Percentiles rank a stretch among this genome's conserved stretches.
These are phyloP conservation scores for Hymenoscyphus infarciens DNA, from an alignment of 2,329 filamentous ascomycete genomes.

Conservation along the genomic window DNA sequence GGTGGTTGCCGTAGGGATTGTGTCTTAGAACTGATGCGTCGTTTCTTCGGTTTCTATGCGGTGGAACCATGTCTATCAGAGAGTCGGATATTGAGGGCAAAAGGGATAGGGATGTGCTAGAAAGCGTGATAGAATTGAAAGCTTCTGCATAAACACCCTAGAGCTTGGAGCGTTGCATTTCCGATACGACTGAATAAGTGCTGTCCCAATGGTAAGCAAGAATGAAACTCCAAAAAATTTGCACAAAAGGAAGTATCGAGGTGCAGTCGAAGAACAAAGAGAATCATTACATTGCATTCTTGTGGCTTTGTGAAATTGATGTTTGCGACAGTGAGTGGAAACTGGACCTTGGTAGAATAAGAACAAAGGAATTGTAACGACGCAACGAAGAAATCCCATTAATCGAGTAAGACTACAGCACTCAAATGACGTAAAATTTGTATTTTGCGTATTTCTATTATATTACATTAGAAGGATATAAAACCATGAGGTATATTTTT, in stretches of 20 bases:
- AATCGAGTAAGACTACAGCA: not conserved
- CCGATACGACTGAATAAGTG: too few relatives aligned
- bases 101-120: too few relatives aligned
- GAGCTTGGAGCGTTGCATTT: too few relatives aligned
- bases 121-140: too few relatives aligned
- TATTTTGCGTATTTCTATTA: not conserved
- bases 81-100: too few relatives aligned
- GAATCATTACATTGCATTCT: not conserved
- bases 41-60: too few relatives aligned
- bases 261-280: not conserved
- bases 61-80: too few relatives aligned
- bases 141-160: too few relatives aligned
- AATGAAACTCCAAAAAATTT: not conserved
- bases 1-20: too few relatives aligned
- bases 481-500: not conserved
- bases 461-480: constrained; percentile 4
- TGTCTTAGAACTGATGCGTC: too few relatives aligned
- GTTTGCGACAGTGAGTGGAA: not conserved
- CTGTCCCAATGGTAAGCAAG: too few relatives aligned
- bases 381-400: not conserved
- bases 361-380: not conserved
- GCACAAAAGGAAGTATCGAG: not conserved
- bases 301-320: not conserved
- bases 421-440: not conserved
- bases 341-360: not conserved